Base-by-base conservation (phyloP, 306 rosid species). In the Comarum palustre region DNA sequence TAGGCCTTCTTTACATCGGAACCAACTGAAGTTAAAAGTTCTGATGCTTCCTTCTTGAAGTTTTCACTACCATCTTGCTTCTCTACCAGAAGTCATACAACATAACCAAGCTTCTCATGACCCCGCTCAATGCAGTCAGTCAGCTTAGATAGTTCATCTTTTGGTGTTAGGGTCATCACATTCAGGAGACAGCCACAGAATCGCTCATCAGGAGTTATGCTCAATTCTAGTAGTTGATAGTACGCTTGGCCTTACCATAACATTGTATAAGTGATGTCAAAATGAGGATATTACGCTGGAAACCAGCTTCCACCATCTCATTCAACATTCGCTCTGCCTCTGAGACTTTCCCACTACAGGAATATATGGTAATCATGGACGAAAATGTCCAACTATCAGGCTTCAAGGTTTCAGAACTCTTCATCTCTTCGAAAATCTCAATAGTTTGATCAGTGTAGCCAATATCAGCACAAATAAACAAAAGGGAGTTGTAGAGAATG, bases 321-420 rank as follows among this genome's bases (percentile, higher is more conserved):
- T 85, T 78, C 82, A 94, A 78, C 80, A 70, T 81, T 7, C 74
- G 82, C 84, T 91, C 97, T 0, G 90, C 96, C 79, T 89, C 87
- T 1, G 69, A 72, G 67, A 89, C 91, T 51, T 88, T 83, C 72
- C 92, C 93, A 45, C 78, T 19, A 65, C 94, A 82, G 17, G 99
- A 88, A 83, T 89, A 88, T 82, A 90, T 79, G 55, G 91, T 87
- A 71, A 93, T 84, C 96, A 93, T 78, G 65, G 92, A 86, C 36
- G 99, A 94, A 86, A 78, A 94, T 15, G 99, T 81, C 89, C 94
- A 85, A 78, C 88, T 85, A 73, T 94, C 91, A 38, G 99, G 99
- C 73, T 29, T 69, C 76, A 72, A 76, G 58, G 86, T 82, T 71
- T 69, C 77, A 8, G 97, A 88, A 76, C 63, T 77, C 71, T 87